phyloP scores from a whole-genome alignment of 2,329 filamentous ascomycete species.

The Diaporthe ilicicola region DNA sequence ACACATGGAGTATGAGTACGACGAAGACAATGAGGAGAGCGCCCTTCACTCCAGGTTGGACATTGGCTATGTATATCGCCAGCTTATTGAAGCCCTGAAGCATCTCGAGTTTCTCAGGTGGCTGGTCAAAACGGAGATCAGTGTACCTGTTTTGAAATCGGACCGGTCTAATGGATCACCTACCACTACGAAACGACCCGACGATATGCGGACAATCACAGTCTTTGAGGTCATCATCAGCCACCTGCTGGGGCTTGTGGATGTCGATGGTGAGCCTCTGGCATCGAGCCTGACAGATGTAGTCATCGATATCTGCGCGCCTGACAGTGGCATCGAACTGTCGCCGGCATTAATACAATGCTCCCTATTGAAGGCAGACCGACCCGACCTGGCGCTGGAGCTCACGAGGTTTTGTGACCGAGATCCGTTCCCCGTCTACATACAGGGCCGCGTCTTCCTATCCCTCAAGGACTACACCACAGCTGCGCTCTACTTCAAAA shows the following conservation, averaged over 20 bases:
- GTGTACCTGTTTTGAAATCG: conserved; percentile 54
- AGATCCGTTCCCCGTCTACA: conserved; percentile 76
- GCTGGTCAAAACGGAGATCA: conserved; percentile 69
- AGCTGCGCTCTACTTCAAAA: conserved; percentile 81
- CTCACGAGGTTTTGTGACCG: conserved; percentile 64
- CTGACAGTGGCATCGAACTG: conserved; percentile 72
- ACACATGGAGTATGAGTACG: conserved; percentile 86
- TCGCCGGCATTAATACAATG: conserved; percentile 68
- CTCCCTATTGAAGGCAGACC: conserved; percentile 65
- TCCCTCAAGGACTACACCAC: conserved; percentile 76
- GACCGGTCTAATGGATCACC: conserved; percentile 46
- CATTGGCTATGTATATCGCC: conserved; percentile 74
- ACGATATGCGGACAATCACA: conserved; percentile 61
- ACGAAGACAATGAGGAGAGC: conserved; percentile 69
- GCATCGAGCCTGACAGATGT: conserved; percentile 72
- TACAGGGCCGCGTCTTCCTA: conserved; percentile 83
- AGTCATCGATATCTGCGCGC: conserved; percentile 71
- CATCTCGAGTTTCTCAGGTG: conserved; percentile 78
- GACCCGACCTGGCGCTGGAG: conserved; percentile 67
- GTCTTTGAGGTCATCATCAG: conserved; percentile 67
- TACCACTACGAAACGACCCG: conserved; percentile 50
- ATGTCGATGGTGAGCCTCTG: conserved; percentile 58
- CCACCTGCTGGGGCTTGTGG: conserved; percentile 73
- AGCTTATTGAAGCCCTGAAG: conserved; percentile 74
- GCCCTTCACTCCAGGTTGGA: conserved; percentile 67